Evolutionary conservation across 78 protist genomes (phyloP).

Genomic region (Guillardia theta): DNA sequence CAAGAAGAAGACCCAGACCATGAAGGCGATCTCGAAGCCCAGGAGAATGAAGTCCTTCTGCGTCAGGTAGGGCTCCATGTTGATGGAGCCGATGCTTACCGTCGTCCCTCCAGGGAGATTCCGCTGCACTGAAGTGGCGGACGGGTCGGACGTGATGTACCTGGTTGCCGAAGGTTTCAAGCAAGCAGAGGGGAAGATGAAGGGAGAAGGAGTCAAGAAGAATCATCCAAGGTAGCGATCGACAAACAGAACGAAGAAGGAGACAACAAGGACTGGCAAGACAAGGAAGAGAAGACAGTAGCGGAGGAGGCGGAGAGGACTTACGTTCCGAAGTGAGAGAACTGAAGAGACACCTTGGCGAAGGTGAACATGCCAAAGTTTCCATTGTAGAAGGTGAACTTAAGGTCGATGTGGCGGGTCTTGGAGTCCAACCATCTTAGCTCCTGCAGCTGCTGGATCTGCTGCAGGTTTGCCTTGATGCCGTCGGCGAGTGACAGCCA

Average conservation of each 20-base stretch:
- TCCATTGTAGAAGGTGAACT: conserved; percentile 13
- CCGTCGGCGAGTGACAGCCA: background rate
- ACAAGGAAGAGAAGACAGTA: background rate
- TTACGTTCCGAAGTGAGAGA: background rate
- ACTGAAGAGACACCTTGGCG: background rate
- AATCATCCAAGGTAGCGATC: too few relatives aligned
- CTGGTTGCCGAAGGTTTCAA: too few relatives aligned
- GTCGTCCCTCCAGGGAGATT: background rate
- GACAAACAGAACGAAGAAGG: too few relatives aligned
- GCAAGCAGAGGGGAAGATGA: too few relatives aligned
- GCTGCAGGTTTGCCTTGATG: background rate
- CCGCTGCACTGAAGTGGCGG: too few relatives aligned
- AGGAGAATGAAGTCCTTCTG: background rate
- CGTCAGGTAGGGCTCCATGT: conserved; percentile 26
- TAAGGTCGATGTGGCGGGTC: background rate
- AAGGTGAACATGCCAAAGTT: background rate
- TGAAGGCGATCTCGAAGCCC: background rate
- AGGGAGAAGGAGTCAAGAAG: too few relatives aligned
- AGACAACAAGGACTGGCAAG: too few relatives aligned
- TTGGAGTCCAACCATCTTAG: background rate
- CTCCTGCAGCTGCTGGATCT: background rate
- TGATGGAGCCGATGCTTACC: background rate
- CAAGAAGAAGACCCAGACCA: background rate
- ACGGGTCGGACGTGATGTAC: too few relatives aligned
- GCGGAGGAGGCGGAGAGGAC: background rate